Evolutionary conservation across 805 yeast species (phyloP), one percentile per base, ranked within the genome.

Genomic region (Ogataea polymorpha): DNA sequence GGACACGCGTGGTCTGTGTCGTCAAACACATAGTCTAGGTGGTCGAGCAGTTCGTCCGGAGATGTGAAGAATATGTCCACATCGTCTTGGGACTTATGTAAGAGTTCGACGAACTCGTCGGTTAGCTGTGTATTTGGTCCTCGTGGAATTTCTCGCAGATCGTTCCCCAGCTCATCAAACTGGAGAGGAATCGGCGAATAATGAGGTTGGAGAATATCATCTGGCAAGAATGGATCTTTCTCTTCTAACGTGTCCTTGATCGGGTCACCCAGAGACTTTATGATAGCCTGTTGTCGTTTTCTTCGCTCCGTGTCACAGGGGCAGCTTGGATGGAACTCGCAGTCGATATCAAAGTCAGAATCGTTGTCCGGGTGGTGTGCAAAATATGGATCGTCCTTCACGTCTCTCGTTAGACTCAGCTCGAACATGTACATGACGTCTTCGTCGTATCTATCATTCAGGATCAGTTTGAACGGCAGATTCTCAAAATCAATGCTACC

Each of bases 111-210:
- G 41, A 62, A 63, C 3, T 50, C 50, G 8, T 53, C 46, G 3
- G 61, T 51, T 34, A 67, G 63, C 26, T 63, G 59, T 10, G 63
- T 59, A 54, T 83, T 83, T 1, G 66, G 66, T 3, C 78, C 86
- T 36, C 88, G 63, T 3, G 86, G 83, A 10, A 80, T 67, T 58
- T 82, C 89, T 51, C 88, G 64, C 86, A 89, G 81, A 61, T 83
- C 89, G 25, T 76, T 66, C 0, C 86, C 87, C 33, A 68, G 57
- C 20, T 75, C 72, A 55, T 80, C 86, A 56, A 77, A 74, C 35
- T 75, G 79, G 27, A 75, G 17, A 1, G 42, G 42, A 11, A 32
- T 33, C 3, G 26, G 48, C 21, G 50, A 45, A n/a, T 53, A 49
- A 6, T 50, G 21, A 20, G 21, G 21, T 7, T 20, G 21, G 21